phyloP scores from a whole-genome alignment of 2,329 filamentous ascomycete genomes.

The Talaromyces sp. region DNA sequence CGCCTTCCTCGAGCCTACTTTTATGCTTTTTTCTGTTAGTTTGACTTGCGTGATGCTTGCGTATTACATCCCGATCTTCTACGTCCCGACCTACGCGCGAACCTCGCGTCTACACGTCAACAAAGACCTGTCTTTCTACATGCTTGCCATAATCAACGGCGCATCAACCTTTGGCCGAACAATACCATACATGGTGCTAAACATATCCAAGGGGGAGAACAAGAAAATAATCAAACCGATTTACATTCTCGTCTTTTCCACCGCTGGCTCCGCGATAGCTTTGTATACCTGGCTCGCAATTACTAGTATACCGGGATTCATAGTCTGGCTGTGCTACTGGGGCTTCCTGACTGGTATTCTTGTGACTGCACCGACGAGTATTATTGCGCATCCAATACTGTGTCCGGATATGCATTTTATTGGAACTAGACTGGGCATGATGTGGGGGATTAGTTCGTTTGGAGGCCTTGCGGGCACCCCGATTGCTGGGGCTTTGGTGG shows the following conservation, averaged over 20 bases:
- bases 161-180: conserved; percentile 56
- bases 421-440: conserved; percentile 54
- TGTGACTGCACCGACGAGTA: conserved; percentile 39
- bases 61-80: conserved; percentile 44
- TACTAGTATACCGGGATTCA: conserved; percentile 31
- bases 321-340: conserved; percentile 41
- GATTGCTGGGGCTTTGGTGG: conserved; percentile 21
- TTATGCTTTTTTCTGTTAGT: conserved; percentile 45
- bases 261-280: conserved; percentile 36
- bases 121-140: conserved; percentile 56
- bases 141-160: conserved; percentile 62
- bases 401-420: conserved; percentile 47
- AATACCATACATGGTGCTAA: conserved; percentile 49
- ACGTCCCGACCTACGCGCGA: conserved; percentile 39
- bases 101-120: conserved; percentile 14
- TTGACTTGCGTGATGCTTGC: conserved; percentile 58
- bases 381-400: conserved; percentile 33
- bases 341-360: conserved; percentile 48
- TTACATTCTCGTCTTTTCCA: conserved; percentile 47
- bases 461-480: conserved; percentile 26
- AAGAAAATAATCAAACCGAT: conserved; percentile 54
- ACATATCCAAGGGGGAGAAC: neutral
- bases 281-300: conserved; percentile 39
- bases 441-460: conserved; percentile 42
- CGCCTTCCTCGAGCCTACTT: conserved; percentile 39